Evolutionary conservation across 306 rosid genomes (phyloP).

Genomic region (Cucumis hystrix): DNA sequence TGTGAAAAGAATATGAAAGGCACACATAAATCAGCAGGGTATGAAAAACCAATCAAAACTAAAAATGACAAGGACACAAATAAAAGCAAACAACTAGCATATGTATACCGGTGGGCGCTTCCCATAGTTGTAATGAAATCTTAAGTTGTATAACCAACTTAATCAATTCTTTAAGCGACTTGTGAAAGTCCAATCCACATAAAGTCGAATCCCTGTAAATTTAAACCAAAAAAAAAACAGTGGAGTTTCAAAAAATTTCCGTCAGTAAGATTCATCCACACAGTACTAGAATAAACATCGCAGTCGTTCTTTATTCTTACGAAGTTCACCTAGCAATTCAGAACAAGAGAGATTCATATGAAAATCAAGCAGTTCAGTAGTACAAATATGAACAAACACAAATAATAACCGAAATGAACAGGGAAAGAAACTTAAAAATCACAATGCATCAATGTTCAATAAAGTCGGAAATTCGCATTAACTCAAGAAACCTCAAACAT

Average conservation of each 20-base stretch:
- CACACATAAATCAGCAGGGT: conserved; percentile 4
- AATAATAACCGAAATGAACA: background rate
- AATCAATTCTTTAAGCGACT: conserved; percentile 21
- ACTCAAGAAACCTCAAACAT: background rate
- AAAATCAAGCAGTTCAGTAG: background rate
- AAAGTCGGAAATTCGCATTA: background rate
- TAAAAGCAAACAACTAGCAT: background rate
- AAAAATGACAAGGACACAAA: background rate
- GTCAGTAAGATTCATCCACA: background rate
- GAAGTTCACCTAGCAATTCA: background rate
- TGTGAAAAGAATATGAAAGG: conserved; percentile 15
- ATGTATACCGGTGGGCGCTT: conserved; percentile 14
- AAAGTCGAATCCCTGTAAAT: conserved; percentile 2
- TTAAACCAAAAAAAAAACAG: background rate
- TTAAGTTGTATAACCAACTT: conserved; percentile 20
- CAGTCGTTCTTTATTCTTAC: background rate
- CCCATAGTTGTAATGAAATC: conserved; percentile 20
- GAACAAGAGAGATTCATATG: background rate
- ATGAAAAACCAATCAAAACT: background rate
- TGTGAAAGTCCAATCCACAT: background rate
- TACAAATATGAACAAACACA: background rate
- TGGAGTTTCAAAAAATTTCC: background rate
- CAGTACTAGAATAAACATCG: background rate
- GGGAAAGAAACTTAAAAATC: background rate
- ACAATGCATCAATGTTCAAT: background rate